Percentiles rank a stretch among this genome's conserved stretches.
These are phyloP conservation scores for Bremia lactucae DNA, from an alignment of 352 stramenopile species.

Conservation along the genomic window DNA sequence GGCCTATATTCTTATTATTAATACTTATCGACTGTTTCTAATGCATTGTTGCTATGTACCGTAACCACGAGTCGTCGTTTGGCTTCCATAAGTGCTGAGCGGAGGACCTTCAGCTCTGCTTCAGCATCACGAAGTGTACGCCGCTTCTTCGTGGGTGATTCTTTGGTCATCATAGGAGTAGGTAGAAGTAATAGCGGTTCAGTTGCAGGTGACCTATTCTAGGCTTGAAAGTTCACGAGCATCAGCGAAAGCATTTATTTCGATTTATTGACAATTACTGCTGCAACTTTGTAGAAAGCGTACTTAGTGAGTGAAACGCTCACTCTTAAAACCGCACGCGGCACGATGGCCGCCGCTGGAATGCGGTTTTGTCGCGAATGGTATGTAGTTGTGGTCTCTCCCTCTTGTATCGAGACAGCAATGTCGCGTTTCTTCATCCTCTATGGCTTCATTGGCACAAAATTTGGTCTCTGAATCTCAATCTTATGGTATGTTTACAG, in stretches of 20 bases:
- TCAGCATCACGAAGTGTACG: constrained; percentile 63
- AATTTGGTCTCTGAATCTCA: constrained; percentile 1
- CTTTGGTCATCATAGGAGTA: constrained; percentile 6
- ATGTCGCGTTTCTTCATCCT: background rate
- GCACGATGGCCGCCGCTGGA: constrained; percentile 57
- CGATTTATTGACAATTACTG: too few species aligned
- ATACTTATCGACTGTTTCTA: background rate
- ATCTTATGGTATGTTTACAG: constrained; percentile 16
- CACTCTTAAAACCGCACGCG: constrained; percentile 13
- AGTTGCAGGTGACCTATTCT: too few species aligned
- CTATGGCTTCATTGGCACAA: background rate
- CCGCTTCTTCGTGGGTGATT: constrained; percentile 46
- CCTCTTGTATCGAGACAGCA: background rate
- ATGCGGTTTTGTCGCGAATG: constrained; percentile 86
- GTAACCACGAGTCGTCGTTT: constrained; percentile 59
- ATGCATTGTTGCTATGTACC: constrained; percentile 11
- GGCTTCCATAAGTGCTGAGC: constrained; percentile 36
- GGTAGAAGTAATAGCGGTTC: too few species aligned
- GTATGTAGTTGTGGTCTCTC: constrained; percentile 20
- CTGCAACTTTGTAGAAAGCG: too few species aligned
- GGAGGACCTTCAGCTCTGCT: constrained; percentile 39
- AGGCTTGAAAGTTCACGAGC: too few species aligned
- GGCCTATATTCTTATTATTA: constrained; percentile 21
- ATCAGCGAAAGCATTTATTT: too few species aligned
- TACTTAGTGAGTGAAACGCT: constrained; percentile 17